Evolutionary conservation across 2,329 filamentous ascomycete species (phyloP).

Genomic region (Colletotrichum tropicicola): DNA sequence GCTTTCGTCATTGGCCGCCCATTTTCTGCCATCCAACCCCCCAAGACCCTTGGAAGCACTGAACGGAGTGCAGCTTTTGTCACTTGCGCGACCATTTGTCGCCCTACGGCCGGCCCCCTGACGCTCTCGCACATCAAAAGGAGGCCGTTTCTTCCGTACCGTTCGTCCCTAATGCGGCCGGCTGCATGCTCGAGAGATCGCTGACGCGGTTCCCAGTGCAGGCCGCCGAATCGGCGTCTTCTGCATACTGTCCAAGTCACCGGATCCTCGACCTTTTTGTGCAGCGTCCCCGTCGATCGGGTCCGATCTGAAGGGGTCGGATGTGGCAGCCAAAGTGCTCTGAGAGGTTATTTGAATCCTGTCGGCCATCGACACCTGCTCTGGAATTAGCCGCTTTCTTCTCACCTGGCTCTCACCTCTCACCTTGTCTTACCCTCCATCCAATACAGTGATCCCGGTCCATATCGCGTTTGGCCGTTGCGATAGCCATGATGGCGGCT

Average conservation of each 20-base stretch:
- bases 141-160: neutral
- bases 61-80: slow-evolving; percentile 1
- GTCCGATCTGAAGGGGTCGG: neutral
- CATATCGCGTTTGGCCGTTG: neutral
- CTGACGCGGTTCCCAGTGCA: slow-evolving; percentile 5
- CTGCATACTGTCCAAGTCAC: slow-evolving; percentile 24
- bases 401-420: neutral
- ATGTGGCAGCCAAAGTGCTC: no score
- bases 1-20: neutral
- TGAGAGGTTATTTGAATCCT: no score
- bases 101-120: neutral
- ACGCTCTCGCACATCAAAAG: neutral
- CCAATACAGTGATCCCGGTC: neutral
- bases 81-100: neutral
- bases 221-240: slow-evolving; percentile 9
- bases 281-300: neutral
- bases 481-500: neutral
- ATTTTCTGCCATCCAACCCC: neutral
- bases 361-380: no score
- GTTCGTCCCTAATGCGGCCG: neutral
- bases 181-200: slow-evolving; percentile 17
- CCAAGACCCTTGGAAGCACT: no score
- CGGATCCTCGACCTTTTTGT: slow-evolving; percentile 2
- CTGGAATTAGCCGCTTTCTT: neutral
- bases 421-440: neutral